These are phyloP conservation scores for Penicillium verrucosum DNA, from an alignment of 2,329 filamentous ascomycete genomes.

Conservation along the genomic window DNA sequence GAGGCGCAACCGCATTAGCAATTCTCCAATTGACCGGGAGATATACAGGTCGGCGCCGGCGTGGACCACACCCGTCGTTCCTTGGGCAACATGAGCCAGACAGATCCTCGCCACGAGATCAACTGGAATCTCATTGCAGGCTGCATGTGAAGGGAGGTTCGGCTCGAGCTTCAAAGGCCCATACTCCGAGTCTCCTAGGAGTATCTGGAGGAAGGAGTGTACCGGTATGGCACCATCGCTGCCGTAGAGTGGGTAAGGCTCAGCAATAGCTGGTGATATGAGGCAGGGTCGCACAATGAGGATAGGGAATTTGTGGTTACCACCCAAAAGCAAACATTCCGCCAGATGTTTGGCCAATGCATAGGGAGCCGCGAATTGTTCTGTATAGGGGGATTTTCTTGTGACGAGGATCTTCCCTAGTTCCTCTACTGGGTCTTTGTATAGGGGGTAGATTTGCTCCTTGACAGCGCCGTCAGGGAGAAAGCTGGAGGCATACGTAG, in stretches of 20 bases:
- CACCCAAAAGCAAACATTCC: slow-evolving; percentile 10
- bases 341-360: slow-evolving; percentile 17
- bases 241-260: slow-evolving; percentile 18
- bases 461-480: slow-evolving; percentile 6
- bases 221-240: slow-evolving; percentile 14
- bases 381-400: slow-evolving; percentile 4
- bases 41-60: slow-evolving; percentile 7
- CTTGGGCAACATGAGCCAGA: slow-evolving; percentile 14
- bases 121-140: slow-evolving; percentile 20
- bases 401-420: slow-evolving; percentile 6
- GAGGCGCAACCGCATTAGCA: background rate
- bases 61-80: slow-evolving; percentile 15
- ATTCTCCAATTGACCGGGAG: background rate
- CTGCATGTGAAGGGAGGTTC: background rate
- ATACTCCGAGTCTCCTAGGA: slow-evolving; percentile 4
- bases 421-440: slow-evolving; percentile 1
- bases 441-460: slow-evolving; percentile 4
- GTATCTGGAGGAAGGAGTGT: slow-evolving; percentile 10
- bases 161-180: background rate
- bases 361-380: slow-evolving; percentile 15
- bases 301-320: background rate
- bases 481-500: slow-evolving; percentile 12
- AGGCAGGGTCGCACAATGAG: slow-evolving; percentile 16
- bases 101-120: slow-evolving; percentile 16
- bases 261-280: slow-evolving; percentile 18